Evolutionary conservation across 306 rosid species (phyloP), one percentile per base, ranked within the genome.

Genomic region (Oxytropis ochrocephala): DNA sequence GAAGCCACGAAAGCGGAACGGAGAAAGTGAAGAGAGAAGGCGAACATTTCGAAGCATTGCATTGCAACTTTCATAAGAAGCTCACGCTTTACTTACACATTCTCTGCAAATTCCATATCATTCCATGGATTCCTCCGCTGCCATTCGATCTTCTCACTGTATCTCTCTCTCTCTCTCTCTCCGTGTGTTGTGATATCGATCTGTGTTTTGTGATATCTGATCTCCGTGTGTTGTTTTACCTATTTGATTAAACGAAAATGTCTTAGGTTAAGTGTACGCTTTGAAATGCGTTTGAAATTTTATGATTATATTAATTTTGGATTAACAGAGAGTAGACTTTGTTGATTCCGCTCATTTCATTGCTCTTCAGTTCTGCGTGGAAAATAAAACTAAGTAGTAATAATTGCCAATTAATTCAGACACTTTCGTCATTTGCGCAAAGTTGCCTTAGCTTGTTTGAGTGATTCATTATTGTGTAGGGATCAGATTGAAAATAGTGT

Each of bases 111-210:
- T 5, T 56, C 58, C 63, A 27, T 46, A 49, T 78, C 65, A 53
- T n/a, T 76, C 84, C 76, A 85, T 89, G 89, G 94, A 87, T 74
- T 81, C 83, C 83, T 80, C 88, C 44, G 86, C 85, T 60, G 74
- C 69, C 32, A 74, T 84, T 85, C 90, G 81, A 75, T 84, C 91
- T 68, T 74, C 83, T 41, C 80, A 62, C 77, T 79, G 96, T 85
- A 82, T 8, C 36, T 75, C 80, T 67, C 73, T 72, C 74, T 76
- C 82, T 74, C 78, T 74, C 72, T 54, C 46, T 36, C 38, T n/a
- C 63, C 7, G 14, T 52, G 55, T 21, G 18, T 62, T 49, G 42
- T 30, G 33, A 60, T 35, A 27, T 79, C 44, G n/a, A n/a, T n/a
- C 63, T 9, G 14, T 52, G 55, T 21, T 35, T 62, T 49, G 42